Base-by-base conservation (phyloP, 2,329 filamentous ascomycete genomes). In the Chalaropsis thielavioides region DNA sequence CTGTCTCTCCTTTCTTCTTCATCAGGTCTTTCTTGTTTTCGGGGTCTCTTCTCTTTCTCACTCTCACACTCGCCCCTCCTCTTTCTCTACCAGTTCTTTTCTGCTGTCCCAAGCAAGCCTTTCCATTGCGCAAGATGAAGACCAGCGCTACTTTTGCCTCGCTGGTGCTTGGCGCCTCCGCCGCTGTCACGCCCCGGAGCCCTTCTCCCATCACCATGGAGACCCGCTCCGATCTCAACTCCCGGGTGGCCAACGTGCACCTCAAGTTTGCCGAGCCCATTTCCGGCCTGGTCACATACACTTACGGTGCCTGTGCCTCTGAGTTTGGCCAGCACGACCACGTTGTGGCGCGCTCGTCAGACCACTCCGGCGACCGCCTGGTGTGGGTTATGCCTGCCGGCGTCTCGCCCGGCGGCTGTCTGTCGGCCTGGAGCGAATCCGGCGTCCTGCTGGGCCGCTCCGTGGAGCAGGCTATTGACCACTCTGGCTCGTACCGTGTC, bases 351-450 rank as follows among this genome's bases (percentile, higher is more conserved):
- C 66, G 64, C 56, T 64, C 68, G 11, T 51, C 66, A 64, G 74
- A 69, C 40, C 61, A 68, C 59, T 62, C 67, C 38, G 56, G 40
- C 13, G 69, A 70, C 54, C 69, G 69, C 24, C 65, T 70, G 22
- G 69, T 70, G 31, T 70, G 69, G 69, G 49, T 67, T 2, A 69
- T 70, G 56, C 69, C 69, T 7, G 46, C 63, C 35, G 67, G 67
- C 38, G 68, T 65, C 46, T 43, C 73, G 72, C 71, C 72, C 4
- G 72, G 72, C 11, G 75, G 74, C 11, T 78, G 76, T 68, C 72
- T 78, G 54, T 76, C 75, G 1, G 76, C 76, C 3, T 78, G 75
- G 75, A 69, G 70, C 46, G 66, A 69, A 0, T 24, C 68, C 0
- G 73, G 72, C 11, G 19, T 67, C 4, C 62, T 63, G 15, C 1